Evolutionary conservation across 768 basidiomycete species (phyloP), one percentile per base, ranked within the genome.

Genomic region (Guyanaporus albipodus): DNA sequence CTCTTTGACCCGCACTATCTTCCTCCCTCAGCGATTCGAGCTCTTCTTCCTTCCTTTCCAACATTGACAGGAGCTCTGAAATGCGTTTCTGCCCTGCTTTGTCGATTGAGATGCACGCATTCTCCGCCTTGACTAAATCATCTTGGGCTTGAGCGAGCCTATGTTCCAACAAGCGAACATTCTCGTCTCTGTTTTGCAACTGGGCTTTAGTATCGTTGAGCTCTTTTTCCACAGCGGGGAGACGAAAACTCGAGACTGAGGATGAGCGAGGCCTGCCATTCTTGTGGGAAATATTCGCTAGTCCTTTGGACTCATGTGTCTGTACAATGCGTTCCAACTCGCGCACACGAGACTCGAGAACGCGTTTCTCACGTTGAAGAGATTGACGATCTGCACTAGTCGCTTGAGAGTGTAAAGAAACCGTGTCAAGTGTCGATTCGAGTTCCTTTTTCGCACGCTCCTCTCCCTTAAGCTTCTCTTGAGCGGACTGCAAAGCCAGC

Each of bases 31-130:
- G 44, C 34, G 69, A 73, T 17, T 63, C 64, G 9, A 87, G 53
- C 50, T 88, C 87, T 32, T 80, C 79, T 24, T 82, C 78, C 55
- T 73, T 80, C 53, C 76, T 78, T 36, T 77, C 74, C 49, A 87
- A 52, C 15, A 57, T 56, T 2, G 67, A 63, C 35, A 67, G 58
- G 34, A 84, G 59, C 11, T 73, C 70, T 18, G 67, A 64, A 3
- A 84, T 60, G 46, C 77, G 70, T n/a, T 61, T 58, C 28, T 68
- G 67, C 44, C 72, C 55, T 43, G 64, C 68, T 55, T 70, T 79
- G 51, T 83, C 82, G 24, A 70, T 37, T 1, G 81, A 80, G 2
- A 74, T 68, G 49, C 74, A 77, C 58, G 82, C 80, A 46, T 87
- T 88, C 52, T 80, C 77, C 8, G 73, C 64, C 42, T 71, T 74